Evolutionary conservation across 2,329 filamentous ascomycete genomes (phyloP).

Genomic region (Escovopsis weberi): DNA sequence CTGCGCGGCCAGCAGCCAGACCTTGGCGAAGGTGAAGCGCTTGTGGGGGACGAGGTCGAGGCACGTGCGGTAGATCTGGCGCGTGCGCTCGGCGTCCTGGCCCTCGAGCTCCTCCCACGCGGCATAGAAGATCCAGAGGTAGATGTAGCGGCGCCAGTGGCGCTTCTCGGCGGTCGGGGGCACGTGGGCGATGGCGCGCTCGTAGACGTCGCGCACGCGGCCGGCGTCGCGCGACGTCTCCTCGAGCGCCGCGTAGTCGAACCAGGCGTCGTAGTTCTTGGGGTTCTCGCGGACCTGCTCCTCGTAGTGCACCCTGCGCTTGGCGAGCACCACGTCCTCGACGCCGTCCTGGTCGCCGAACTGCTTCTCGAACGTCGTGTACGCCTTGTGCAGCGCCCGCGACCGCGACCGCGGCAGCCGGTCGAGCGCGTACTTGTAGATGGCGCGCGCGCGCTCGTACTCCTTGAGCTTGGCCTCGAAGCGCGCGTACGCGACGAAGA

Average conservation of each 20-base stretch:
- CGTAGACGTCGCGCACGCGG: constrained; percentile 81
- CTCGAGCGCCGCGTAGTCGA: constrained; percentile 85
- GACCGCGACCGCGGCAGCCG: constrained; percentile 80
- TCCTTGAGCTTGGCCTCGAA: constrained; percentile 94
- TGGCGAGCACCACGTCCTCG: constrained; percentile 90
- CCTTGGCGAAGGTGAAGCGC: constrained; percentile 92
- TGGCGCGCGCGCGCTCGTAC: constrained; percentile 81
- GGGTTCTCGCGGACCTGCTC: constrained; percentile 86
- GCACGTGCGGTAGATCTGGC: constrained; percentile 84
- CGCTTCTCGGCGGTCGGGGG: constrained; percentile 93
- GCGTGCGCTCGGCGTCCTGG: constrained; percentile 61
- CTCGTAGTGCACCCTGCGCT: constrained; percentile 85
- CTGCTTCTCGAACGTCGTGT: constrained; percentile 97
- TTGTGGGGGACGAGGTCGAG: constrained; percentile 84
- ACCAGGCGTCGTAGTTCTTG: constrained; percentile 95
- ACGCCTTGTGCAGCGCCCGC: constrained; percentile 74
- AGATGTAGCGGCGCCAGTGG: constrained; percentile 94
- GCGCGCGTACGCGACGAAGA: constrained; percentile 90
- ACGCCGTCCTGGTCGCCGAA: constrained; percentile 88
- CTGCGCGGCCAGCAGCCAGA: constrained; percentile 87
- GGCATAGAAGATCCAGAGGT: constrained; percentile 95
- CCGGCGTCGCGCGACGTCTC: constrained; percentile 73
- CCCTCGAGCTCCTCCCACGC: constrained; percentile 85
- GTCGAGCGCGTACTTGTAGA: constrained; percentile 94
- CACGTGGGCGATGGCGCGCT: constrained; percentile 87